Evolutionary conservation across 805 yeast species (phyloP).

Genomic region (Saccharomycopsis sp.): DNA sequence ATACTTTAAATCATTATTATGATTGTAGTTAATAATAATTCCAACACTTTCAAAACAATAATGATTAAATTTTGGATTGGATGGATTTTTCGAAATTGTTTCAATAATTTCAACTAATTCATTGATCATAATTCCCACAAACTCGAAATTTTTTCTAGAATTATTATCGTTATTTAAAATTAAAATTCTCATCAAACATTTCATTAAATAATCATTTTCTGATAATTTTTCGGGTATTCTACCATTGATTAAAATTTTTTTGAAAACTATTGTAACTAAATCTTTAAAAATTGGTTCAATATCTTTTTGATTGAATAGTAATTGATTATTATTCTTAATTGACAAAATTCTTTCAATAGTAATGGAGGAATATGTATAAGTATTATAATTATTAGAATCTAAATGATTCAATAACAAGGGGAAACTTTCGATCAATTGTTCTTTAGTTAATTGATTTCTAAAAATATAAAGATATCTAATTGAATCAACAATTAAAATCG

Average conservation of each 20-base stretch:
- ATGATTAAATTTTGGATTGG: constrained; percentile 90
- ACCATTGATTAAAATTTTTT: constrained; percentile 48
- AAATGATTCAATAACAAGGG: constrained; percentile 71
- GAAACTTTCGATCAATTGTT: constrained; percentile 67
- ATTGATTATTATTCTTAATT: constrained; percentile 41
- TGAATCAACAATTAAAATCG: constrained; percentile 84
- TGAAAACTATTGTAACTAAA: constrained; percentile 55
- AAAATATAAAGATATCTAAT: constrained; percentile 82
- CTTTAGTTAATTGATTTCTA: constrained; percentile 86
- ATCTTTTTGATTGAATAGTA: constrained; percentile 63
- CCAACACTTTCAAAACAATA: constrained; percentile 85
- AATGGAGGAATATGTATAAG: constrained; percentile 87
- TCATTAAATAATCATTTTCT: constrained; percentile 90
- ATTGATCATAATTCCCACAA: constrained; percentile 28
- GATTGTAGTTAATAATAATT: constrained; percentile 48
- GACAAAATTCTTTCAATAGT: constrained; percentile 84
- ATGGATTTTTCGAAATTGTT: constrained; percentile 77
- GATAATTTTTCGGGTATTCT: constrained; percentile 79
- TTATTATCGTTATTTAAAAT: constrained; percentile 51
- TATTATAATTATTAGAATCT: constrained; percentile 58
- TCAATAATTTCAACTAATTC: constrained; percentile 63
- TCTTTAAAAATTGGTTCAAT: constrained; percentile 52
- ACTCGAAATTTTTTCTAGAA: constrained; percentile 22
- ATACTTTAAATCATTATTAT: constrained; percentile 25
- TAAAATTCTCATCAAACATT: constrained; percentile 73